A percentile compares a stretch with the other conserved stretches of the same genome.
phyloP scores from a whole-genome alignment of 2,329 filamentous ascomycete species.

The Macroventuria anomochaeta region DNA sequence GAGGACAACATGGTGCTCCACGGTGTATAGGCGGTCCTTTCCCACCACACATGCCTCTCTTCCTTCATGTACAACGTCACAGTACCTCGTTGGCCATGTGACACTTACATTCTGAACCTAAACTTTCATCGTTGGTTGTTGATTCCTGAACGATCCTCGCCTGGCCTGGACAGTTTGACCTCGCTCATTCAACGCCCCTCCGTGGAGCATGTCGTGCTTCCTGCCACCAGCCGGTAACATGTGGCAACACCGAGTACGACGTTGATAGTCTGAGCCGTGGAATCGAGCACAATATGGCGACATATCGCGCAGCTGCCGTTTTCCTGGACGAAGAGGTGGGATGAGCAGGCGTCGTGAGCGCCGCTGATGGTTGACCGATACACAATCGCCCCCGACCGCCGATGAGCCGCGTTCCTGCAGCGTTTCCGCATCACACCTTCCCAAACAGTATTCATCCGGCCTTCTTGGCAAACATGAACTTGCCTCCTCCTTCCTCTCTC shows the following conservation, averaged over 20 bases:
- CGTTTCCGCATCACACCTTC: conserved; percentile 15
- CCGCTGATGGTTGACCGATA: conserved; percentile 7
- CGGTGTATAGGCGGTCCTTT: conserved; percentile 4
- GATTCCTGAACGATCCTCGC: no score
- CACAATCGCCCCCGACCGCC: conserved; percentile 9
- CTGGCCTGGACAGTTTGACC: background rate
- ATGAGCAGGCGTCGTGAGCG: background rate
- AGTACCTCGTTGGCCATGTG: background rate
- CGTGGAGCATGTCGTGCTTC: background rate
- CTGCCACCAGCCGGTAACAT: background rate
- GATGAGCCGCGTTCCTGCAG: conserved; percentile 15
- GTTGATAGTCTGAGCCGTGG: background rate
- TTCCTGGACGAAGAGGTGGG: background rate
- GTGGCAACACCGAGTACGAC: background rate
- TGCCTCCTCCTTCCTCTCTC: conserved; percentile 7
- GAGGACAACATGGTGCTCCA: conserved; percentile 17
- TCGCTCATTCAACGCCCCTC: background rate
- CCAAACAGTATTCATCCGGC: conserved; percentile 7
- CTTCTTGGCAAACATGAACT: conserved; percentile 9
- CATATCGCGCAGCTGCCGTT: background rate
- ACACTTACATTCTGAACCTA: background rate
- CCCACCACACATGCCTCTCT: background rate
- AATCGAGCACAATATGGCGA: background rate
- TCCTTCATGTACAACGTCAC: background rate
- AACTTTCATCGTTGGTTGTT: no score